A percentile compares a stretch with the other conserved stretches of the same genome.
These are phyloP conservation scores for Aspergillus arachidicola DNA, from an alignment of 2,329 filamentous ascomycete genomes.

Conservation along the genomic window DNA sequence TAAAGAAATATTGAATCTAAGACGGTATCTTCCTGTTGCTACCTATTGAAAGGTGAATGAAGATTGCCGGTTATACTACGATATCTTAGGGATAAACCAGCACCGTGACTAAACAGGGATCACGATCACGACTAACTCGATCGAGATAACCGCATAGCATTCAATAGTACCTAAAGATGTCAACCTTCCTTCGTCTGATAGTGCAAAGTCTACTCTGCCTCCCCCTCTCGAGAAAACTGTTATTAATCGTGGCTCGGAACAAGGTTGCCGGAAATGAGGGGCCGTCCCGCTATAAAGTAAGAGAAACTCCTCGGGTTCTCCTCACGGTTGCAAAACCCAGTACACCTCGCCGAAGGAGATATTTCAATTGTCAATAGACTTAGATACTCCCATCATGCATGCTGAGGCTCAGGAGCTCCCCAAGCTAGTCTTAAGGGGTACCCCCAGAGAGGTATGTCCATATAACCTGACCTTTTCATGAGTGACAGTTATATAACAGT, in stretches of 20 bases:
- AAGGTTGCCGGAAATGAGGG: conserved; percentile 1
- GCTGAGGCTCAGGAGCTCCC: conserved; percentile 19
- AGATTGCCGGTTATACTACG: background rate
- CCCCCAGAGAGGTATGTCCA: conserved; percentile 28
- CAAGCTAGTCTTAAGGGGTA: conserved; percentile 28
- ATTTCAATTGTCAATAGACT: background rate
- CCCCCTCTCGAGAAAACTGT: background rate
- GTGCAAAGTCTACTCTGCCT: background rate
- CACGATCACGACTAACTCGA: background rate
- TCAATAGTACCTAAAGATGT: background rate
- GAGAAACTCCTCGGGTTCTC: background rate
- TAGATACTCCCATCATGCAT: conserved; percentile 49
- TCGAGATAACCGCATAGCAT: background rate
- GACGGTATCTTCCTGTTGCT: background rate
- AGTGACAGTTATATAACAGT: background rate
- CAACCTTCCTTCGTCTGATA: too few relatives aligned
- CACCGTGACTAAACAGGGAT: background rate
- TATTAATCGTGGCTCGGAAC: background rate
- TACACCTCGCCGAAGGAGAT: background rate
- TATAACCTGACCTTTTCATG: background rate
- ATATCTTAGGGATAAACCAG: background rate
- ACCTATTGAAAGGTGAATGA: background rate
- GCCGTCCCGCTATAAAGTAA: background rate
- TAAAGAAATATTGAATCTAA: background rate
- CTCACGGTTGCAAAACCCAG: background rate